These are phyloP conservation scores for Paraphoma chrysanthemicola DNA, from an alignment of 2,329 filamentous ascomycete genomes.

Conservation along the genomic window DNA sequence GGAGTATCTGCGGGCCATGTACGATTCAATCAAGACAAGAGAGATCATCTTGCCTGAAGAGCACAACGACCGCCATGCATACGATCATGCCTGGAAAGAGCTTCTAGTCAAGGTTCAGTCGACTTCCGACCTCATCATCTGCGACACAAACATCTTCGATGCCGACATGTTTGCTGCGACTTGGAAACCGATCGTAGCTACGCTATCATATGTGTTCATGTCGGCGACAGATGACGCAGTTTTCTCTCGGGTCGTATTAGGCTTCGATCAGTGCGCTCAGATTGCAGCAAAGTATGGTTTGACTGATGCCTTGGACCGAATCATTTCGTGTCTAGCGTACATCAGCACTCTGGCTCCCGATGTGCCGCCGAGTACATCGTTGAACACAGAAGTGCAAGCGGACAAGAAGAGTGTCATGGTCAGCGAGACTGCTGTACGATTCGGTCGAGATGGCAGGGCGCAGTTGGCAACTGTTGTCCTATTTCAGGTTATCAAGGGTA, in stretches of 20 bases:
- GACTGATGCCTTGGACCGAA: slow-evolving; percentile 88
- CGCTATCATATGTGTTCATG: slow-evolving; percentile 97
- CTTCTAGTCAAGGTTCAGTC: slow-evolving; percentile 83
- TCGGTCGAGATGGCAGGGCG: slow-evolving; percentile 90
- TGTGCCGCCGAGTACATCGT: slow-evolving; percentile 76
- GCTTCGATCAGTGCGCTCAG: slow-evolving; percentile 94
- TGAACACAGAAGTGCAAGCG: slow-evolving; percentile 96
- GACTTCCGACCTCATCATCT: slow-evolving; percentile 75
- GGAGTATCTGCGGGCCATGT: slow-evolving; percentile 86
- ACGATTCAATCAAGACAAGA: slow-evolving; percentile 86
- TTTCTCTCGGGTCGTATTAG: slow-evolving; percentile 89
- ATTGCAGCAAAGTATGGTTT: slow-evolving; percentile 87
- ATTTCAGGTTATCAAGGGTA: slow-evolving; percentile 88
- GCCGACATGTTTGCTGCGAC: slow-evolving; percentile 97
- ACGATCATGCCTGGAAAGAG: slow-evolving; percentile 98
- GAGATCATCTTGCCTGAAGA: slow-evolving; percentile 98
- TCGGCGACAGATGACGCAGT: slow-evolving; percentile 96
- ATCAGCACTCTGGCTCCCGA: slow-evolving; percentile 88
- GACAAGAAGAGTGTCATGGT: slow-evolving; percentile 97
- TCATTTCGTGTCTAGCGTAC: slow-evolving; percentile 85
- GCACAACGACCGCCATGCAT: slow-evolving; percentile 94
- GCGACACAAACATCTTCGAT: slow-evolving; percentile 93
- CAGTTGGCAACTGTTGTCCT: slow-evolving; percentile 94
- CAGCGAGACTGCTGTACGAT: slow-evolving; percentile 94
- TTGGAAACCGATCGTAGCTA: slow-evolving; percentile 94